phyloP scores from a whole-genome alignment of 352 stramenopile species.

The Globisporangium iwayamae region DNA sequence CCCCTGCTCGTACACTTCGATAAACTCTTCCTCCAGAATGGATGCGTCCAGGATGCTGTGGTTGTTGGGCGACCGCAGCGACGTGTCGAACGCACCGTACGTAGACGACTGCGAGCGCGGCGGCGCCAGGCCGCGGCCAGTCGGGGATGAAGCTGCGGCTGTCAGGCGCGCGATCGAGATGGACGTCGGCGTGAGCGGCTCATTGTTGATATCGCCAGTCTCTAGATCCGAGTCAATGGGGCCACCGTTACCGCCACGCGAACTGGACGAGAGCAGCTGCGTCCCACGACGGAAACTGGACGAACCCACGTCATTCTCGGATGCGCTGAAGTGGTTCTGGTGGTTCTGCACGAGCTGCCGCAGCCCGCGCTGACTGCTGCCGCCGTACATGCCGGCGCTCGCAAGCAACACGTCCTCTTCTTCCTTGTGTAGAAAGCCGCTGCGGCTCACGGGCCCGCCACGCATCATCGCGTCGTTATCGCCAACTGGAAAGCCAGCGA shows the following conservation, averaged over 20 bases:
- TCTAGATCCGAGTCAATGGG: conserved; percentile 21
- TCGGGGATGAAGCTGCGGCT: conserved; percentile 9
- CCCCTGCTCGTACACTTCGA: conserved; percentile 63
- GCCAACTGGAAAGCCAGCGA: conserved; percentile 32
- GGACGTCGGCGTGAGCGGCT: conserved; percentile 3
- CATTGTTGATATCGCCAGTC: conserved; percentile 1
- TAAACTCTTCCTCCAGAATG: conserved; percentile 73
- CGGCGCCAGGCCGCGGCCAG: neutral
- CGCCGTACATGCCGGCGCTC: conserved; percentile 68
- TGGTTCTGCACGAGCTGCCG: conserved; percentile 75
- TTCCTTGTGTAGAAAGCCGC: conserved; percentile 52
- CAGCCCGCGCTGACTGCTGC: conserved; percentile 58
- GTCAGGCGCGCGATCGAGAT: conserved; percentile 24
- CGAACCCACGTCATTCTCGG: conserved; percentile 41
- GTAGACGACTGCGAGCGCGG: conserved; percentile 22
- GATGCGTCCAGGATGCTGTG: conserved; percentile 60
- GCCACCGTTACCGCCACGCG: conserved; percentile 15
- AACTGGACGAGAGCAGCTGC: conserved; percentile 20
- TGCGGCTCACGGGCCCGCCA: conserved; percentile 52
- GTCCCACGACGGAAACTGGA: conserved; percentile 26
- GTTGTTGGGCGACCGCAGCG: conserved; percentile 35
- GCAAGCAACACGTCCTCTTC: conserved; percentile 73
- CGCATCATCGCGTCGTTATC: conserved; percentile 30
- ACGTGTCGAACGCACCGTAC: conserved; percentile 59
- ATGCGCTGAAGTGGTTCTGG: conserved; percentile 56